Evolutionary conservation across 176 grass and related monocot genomes (phyloP).

Genomic region (Ananas comosus): DNA sequence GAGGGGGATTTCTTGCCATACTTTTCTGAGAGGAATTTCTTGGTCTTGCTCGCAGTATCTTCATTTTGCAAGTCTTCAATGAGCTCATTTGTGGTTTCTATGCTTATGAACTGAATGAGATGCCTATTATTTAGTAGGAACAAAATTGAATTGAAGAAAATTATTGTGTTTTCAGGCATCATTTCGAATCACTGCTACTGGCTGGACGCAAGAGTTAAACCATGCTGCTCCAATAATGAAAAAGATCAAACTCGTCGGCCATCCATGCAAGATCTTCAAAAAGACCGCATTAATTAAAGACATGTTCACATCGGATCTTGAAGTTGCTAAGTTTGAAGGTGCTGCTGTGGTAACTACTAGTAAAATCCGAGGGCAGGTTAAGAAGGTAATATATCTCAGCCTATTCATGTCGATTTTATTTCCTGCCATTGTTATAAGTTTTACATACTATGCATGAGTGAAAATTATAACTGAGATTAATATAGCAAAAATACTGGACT

Average conservation of each 20-base stretch:
- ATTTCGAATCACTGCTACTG: constrained; percentile 73
- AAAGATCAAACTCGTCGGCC: constrained; percentile 82
- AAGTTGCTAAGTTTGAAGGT: constrained; percentile 98
- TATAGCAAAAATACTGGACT: too few species aligned
- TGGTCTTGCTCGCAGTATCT: too few species aligned
- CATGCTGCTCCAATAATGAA: constrained; percentile 85
- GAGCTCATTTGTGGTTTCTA: neutral
- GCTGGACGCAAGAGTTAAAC: constrained; percentile 93
- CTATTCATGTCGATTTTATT: constrained; percentile 8
- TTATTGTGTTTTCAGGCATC: constrained; percentile 36
- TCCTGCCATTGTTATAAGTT: neutral
- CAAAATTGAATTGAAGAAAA: neutral
- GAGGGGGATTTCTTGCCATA: too few species aligned
- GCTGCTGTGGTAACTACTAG: constrained; percentile 77
- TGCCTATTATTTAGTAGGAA: neutral
- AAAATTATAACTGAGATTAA: neutral
- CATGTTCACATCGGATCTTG: constrained; percentile 96
- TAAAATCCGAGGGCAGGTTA: constrained; percentile 88
- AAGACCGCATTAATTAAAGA: constrained; percentile 90
- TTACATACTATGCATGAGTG: neutral
- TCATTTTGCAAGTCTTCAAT: too few species aligned
- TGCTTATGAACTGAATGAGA: neutral
- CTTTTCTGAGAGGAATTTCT: too few species aligned
- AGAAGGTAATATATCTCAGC: constrained; percentile 59
- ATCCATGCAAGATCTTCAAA: constrained; percentile 93